Evolutionary conservation across 192 early-diverging fungal species (phyloP), one percentile per base, ranked within the genome.

Genomic region (Obelidium mucronatum): DNA sequence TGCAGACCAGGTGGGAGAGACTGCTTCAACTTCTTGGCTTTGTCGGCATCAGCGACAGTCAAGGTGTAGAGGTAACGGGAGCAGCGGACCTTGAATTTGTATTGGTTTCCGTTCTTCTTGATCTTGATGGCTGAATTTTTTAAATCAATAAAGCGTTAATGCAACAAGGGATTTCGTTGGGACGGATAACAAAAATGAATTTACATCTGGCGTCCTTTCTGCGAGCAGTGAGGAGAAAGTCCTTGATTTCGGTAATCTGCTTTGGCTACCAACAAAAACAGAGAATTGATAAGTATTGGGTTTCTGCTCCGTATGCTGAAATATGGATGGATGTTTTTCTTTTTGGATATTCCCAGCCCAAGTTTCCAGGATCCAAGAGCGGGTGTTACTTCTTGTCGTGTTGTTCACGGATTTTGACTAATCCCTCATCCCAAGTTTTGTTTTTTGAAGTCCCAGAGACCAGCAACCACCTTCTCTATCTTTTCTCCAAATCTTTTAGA

Each of bases 41-140:
- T 99, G 83, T 93, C 90, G 63, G 89, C 87, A 86, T 99, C 97
- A 64, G 94, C 89, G 78, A 99, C 93, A 67, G 94, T 91, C 75
- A 99, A 91, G 63, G 97, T 99, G 93, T 99, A 99, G 81, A 99
- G 90, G 92, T 95, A 98, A 79, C 91, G 90, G 73, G 96, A 95
- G 93, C 97, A 97, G 85, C 97, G 91, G 77, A 99, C 92, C 95
- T 99, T 99, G 92, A 99, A 98, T 91, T 99, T 99, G 91, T 88
- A 86, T 78, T 93, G 80, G 75, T 87, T 88, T 79, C 86, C 91
- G 89, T 91, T 96, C 92, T 96, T 96, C 94, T 98, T 98, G 85
- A 99, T 93, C 84, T 92, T 92, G 73, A 95, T 92, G 81, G 91
- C 85, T 89, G 73, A 13, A 58, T 26, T 40, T 24, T 74, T 19